phyloP scores from a whole-genome alignment of 257 asterid species.

The Coffea eugenioides region DNA sequence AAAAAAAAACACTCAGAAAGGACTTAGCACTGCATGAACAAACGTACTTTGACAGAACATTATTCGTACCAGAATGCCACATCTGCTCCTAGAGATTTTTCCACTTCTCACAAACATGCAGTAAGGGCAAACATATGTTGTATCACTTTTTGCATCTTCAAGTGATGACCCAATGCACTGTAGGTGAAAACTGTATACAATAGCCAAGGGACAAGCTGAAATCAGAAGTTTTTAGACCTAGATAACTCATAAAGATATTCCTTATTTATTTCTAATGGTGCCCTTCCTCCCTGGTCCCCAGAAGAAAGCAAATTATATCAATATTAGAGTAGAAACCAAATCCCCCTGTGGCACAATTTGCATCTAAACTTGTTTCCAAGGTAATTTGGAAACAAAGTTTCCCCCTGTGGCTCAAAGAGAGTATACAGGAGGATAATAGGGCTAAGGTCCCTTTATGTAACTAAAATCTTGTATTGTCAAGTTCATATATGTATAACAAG shows the following conservation, averaged over 20 bases:
- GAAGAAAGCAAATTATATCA: not conserved
- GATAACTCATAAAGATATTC: not conserved
- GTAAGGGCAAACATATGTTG: constrained; percentile 45
- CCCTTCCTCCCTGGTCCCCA: not conserved
- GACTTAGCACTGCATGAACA: not conserved
- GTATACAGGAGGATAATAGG: too few relatives aligned
- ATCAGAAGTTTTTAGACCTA: not conserved
- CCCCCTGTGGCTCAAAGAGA: too few relatives aligned
- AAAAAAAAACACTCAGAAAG: constrained; percentile 28
- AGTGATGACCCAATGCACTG: constrained; percentile 41
- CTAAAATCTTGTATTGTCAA: too few relatives aligned
- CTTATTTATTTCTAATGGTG: not conserved
- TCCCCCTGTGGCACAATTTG: too few relatives aligned
- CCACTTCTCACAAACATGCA: constrained; percentile 54
- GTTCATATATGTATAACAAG: too few relatives aligned
- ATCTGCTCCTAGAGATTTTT: constrained; percentile 47
- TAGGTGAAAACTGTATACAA: constrained; percentile 61
- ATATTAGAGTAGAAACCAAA: not conserved
- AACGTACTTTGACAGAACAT: constrained; percentile 13
- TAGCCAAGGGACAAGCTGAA: constrained; percentile 12
- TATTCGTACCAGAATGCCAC: constrained; percentile 53
- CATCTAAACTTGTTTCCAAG: too few relatives aligned
- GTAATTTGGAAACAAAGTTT: too few relatives aligned
- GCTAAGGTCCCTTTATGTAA: too few relatives aligned
- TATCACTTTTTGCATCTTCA: constrained; percentile 32